Evolutionary conservation across 345 rosid species (phyloP).

Genomic region (Iberis pinnata): DNA sequence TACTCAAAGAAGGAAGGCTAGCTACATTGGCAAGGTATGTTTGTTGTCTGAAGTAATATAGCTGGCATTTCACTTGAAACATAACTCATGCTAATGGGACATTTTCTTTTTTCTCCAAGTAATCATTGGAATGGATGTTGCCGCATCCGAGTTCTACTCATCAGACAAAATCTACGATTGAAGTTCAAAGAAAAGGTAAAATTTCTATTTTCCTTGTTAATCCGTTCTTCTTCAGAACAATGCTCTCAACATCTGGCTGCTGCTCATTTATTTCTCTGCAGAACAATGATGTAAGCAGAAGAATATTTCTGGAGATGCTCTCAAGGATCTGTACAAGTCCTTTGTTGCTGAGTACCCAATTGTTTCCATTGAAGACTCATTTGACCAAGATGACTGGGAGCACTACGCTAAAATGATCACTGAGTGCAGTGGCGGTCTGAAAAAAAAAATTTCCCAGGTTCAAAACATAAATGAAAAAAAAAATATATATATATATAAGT

Average conservation of each 20-base stretch:
- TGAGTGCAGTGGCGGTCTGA: too few relatives aligned
- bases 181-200: slow-evolving; percentile 78
- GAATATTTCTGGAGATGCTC: slow-evolving; percentile 79
- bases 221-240: neutral
- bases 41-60: neutral
- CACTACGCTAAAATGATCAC: slow-evolving; percentile 68
- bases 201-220: neutral
- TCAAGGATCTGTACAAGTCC: slow-evolving; percentile 85
- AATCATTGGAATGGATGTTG: slow-evolving; percentile 99
- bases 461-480: too few relatives aligned
- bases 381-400: slow-evolving; percentile 98
- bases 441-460: too few relatives aligned
- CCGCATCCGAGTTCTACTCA: slow-evolving; percentile 91
- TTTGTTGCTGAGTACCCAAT: slow-evolving; percentile 83
- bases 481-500: too few relatives aligned
- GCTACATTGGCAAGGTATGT: slow-evolving; percentile 80
- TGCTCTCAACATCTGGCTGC: neutral
- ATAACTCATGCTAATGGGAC: neutral
- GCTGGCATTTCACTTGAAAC: neutral
- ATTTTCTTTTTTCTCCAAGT: slow-evolving; percentile 42
- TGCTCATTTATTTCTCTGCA: slow-evolving; percentile 25
- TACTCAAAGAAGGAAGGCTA: slow-evolving; percentile 88
- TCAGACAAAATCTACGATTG: slow-evolving; percentile 74
- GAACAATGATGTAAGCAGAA: slow-evolving; percentile 77
- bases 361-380: slow-evolving; percentile 93